Conservation (phyloP, 306 rosid genomes). For the Pterocarpus macrocarpus region DNA sequence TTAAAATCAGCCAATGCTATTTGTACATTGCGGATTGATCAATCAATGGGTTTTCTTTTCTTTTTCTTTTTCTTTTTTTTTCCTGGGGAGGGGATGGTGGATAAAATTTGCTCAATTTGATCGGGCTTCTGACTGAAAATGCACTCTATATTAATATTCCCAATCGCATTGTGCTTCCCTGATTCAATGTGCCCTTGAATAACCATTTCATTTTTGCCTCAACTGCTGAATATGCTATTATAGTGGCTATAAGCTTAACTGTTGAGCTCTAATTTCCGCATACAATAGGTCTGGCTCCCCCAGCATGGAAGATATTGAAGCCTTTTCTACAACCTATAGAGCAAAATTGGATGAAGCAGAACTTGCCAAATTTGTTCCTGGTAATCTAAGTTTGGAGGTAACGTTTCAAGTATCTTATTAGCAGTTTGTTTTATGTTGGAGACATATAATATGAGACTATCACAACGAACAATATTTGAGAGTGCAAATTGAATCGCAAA, state of each 20-base stretch:
- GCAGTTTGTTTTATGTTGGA: slow-evolving; percentile 16
- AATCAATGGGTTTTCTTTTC: neutral
- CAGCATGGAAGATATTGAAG: slow-evolving; percentile 84
- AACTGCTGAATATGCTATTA: slow-evolving; percentile 35
- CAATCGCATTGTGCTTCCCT: neutral
- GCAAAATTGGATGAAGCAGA: slow-evolving; percentile 84
- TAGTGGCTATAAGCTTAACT: slow-evolving; percentile 28
- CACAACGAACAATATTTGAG: neutral
- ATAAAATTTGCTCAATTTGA: too few relatives aligned
- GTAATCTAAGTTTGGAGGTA: slow-evolving; percentile 86
- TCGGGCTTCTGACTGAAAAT: neutral
- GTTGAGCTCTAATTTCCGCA: slow-evolving; percentile 41
- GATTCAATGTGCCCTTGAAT: slow-evolving; percentile 12
- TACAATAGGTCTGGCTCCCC: slow-evolving; percentile 92
- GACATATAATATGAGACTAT: slow-evolving; percentile 30
- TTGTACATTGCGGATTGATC: neutral
- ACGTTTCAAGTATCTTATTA: slow-evolving; percentile 38
- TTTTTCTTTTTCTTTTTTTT: too few relatives aligned
- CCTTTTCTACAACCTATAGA: slow-evolving; percentile 77
- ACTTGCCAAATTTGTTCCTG: slow-evolving; percentile 81
- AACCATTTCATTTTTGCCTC: neutral
- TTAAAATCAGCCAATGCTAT: slow-evolving; percentile 28
- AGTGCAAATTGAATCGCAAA: slow-evolving; percentile 31
- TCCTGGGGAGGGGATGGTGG: too few relatives aligned
- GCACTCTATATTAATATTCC: neutral